These are phyloP conservation scores for Metschnikowia amazonensis DNA, from an alignment of 805 yeast genomes.

Conservation along the genomic window DNA sequence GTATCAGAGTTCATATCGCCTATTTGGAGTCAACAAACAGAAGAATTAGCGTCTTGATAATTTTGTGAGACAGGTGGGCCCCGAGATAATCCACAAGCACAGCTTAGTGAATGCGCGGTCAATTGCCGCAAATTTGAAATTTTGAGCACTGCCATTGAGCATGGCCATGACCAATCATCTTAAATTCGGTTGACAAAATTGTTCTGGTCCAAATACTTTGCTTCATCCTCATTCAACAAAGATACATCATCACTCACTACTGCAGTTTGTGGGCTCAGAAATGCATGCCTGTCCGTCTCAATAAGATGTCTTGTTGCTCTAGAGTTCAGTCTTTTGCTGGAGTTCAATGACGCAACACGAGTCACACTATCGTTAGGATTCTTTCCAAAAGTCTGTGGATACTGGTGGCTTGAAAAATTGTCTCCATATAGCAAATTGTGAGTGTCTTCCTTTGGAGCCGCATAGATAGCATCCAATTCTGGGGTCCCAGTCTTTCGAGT, in stretches of 20 bases:
- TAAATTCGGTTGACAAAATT: slow-evolving; percentile 12
- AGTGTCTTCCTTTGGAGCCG: slow-evolving; percentile 22
- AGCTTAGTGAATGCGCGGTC: not conserved
- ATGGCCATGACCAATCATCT: not conserved
- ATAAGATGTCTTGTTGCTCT: slow-evolving; percentile 11
- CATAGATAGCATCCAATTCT: slow-evolving; percentile 1
- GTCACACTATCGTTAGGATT: slow-evolving; percentile 4
- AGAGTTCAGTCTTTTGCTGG: not conserved
- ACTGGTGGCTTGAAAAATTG: slow-evolving; percentile 15
- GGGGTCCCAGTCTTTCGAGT: slow-evolving; percentile 7
- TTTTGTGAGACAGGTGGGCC: not conserved
- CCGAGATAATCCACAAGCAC: not conserved
- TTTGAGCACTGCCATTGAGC: not conserved
- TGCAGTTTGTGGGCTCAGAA: not conserved
- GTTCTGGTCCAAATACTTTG: slow-evolving; percentile 12
- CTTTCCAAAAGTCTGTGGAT: slow-evolving; percentile 15
- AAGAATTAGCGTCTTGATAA: not conserved
- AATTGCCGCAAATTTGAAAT: not conserved
- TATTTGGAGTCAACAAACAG: not conserved
- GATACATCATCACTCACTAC: slow-evolving; percentile 7
- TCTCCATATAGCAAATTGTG: slow-evolving; percentile 22
- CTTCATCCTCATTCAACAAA: slow-evolving; percentile 15
- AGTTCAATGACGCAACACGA: slow-evolving; percentile 10
- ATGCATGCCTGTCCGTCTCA: not conserved
- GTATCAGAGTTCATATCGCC: not conserved